Evolutionary conservation across 768 basidiomycete genomes (phyloP).

Genomic region (Leucocoprinus birnbaumii): DNA sequence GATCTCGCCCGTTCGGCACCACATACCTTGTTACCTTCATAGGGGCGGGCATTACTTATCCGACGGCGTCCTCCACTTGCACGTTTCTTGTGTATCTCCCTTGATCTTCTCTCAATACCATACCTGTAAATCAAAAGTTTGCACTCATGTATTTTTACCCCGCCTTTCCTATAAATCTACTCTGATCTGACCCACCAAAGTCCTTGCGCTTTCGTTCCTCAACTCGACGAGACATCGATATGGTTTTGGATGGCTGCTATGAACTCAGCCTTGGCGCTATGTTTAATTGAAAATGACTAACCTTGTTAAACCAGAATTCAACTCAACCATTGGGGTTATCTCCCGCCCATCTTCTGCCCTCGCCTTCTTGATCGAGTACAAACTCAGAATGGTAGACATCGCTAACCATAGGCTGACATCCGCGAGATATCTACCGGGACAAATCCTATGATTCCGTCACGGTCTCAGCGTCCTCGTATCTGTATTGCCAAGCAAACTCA

Average conservation of each 20-base stretch:
- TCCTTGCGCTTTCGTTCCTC: not conserved
- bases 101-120: too few species aligned
- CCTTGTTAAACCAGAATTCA: constrained; percentile 4
- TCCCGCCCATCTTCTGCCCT: not conserved
- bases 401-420: constrained; percentile 1
- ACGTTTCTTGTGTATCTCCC: too few species aligned
- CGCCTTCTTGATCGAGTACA: not conserved
- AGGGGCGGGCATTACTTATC: constrained; percentile 12
- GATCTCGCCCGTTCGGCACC: constrained; percentile 15
- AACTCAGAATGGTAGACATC: not conserved
- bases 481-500: not conserved
- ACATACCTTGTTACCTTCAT: constrained; percentile 12
- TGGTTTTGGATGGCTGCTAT: not conserved
- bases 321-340: not conserved
- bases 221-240: not conserved
- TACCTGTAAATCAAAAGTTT: too few species aligned
- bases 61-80: constrained; percentile 1
- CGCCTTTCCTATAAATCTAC: not conserved
- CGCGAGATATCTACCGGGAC: constrained; percentile 3
- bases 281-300: not conserved
- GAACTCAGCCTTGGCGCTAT: too few species aligned
- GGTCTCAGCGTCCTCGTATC: too few species aligned
- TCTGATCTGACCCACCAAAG: not conserved
- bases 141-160: too few species aligned
- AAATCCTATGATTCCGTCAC: not conserved